These are phyloP conservation scores for Fraxinus latifolia DNA, from an alignment of 305 asterid genomes.

Conservation along the genomic window DNA sequence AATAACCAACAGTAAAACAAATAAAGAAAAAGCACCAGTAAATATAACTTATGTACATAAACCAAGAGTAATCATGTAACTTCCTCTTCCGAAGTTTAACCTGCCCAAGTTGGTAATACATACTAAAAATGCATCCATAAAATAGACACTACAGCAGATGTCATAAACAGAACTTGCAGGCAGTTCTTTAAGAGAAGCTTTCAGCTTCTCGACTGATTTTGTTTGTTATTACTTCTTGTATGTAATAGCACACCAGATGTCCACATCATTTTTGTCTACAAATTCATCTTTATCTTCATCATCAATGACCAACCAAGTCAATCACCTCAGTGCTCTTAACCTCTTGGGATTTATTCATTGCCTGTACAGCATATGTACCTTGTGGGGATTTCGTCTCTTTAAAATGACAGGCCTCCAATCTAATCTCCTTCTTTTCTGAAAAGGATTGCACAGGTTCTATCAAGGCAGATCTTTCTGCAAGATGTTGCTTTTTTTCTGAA, in stretches of 20 bases:
- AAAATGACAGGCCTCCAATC: background rate
- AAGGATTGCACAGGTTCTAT: background rate
- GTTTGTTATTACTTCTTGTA: background rate
- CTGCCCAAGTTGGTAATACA: background rate
- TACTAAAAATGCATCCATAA: background rate
- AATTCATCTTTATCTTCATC: constrained; percentile 12
- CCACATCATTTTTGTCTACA: background rate
- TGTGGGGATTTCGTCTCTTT: background rate
- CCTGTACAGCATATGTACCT: background rate
- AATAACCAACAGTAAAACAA: background rate
- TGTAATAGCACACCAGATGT: background rate
- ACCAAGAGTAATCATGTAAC: background rate
- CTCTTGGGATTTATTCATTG: background rate
- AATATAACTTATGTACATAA: background rate
- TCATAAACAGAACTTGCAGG: background rate
- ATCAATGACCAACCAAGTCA: background rate
- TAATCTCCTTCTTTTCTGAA: background rate
- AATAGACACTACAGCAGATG: background rate
- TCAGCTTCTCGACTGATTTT: background rate
- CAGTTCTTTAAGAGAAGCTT: background rate
- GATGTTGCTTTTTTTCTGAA: constrained; percentile 17
- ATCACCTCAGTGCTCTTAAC: background rate
- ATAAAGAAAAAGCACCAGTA: background rate
- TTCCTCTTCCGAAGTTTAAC: background rate
- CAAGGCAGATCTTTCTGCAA: background rate